Conservation (phyloP, 2,329 filamentous ascomycete species). For the Penicillium occitanis region DNA sequence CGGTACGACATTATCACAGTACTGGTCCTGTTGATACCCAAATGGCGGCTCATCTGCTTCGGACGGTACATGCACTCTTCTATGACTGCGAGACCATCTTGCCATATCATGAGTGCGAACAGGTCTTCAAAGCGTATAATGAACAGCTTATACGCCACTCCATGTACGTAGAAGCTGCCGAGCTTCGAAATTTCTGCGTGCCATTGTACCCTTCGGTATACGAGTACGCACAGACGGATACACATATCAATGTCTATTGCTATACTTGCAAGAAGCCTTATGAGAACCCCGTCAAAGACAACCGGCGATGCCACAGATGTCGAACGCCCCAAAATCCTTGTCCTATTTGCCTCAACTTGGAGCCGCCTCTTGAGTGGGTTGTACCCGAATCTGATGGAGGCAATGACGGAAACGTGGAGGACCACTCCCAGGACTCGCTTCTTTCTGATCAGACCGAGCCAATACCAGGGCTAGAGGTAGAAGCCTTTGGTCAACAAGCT, state of each 20-base stretch:
- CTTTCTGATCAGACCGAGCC: constrained; percentile 41
- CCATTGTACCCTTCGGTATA: constrained; percentile 58
- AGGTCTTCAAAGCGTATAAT: constrained; percentile 59
- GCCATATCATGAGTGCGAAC: constrained; percentile 52
- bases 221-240: constrained; percentile 57
- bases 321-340: constrained; percentile 41
- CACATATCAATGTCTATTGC: constrained; percentile 56
- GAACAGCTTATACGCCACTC: constrained; percentile 51
- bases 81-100: constrained; percentile 39
- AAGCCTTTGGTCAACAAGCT: constrained; percentile 22
- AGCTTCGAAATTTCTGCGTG: constrained; percentile 57
- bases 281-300: constrained; percentile 51
- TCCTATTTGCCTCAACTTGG: constrained; percentile 43
- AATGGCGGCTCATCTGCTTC: constrained; percentile 43
- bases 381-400: constrained; percentile 25
- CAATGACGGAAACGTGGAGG: constrained; percentile 12
- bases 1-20: constrained; percentile 42
- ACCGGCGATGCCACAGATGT: constrained; percentile 54
- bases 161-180: constrained; percentile 52
- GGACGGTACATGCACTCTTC: constrained; percentile 42
- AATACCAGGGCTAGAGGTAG: constrained; percentile 28
- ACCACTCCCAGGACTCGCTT: constrained; percentile 42
- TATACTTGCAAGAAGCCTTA: constrained; percentile 58
- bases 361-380: constrained; percentile 44
- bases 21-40: constrained; percentile 41